Base-by-base conservation (phyloP, 352 stramenopile genomes). In the Thalassiosira livingstoniorum region DNA sequence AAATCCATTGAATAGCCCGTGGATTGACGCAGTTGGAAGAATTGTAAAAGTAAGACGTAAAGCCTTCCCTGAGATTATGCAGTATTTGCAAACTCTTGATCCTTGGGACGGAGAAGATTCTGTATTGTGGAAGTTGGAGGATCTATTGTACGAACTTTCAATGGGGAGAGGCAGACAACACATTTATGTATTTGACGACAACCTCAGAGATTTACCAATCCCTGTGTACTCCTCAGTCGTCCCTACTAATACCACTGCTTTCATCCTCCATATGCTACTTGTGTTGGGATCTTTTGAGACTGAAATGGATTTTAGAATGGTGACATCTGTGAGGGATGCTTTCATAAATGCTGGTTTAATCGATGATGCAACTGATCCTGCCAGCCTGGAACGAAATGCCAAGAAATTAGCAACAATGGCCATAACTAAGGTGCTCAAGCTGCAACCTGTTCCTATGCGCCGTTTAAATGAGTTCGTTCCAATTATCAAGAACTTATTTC, bases 1-100 rank as follows among this genome's bases (percentile, higher is more conserved):
- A 29, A 61, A 53, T 42, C 63, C 29, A 63, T 37, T 13, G 5
- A 29, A 63, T 32, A 63, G 34, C 55, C 25, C 55, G 23, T 39
- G 4, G 7, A 13, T 35, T 32, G 65, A 73, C 47, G 29, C 27
- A 53, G 25, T 63, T 25, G 69, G 69, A 21, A 67, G 39, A 39
- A 2, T 21, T 11, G 27, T 78, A 7, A 37, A 13, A 10, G 4
- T 78, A 4, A 25, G 54, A 13, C 47, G 32, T 13, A 63, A 57
- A 29, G 67, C 67, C 21, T 37, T 55, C n/a, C 25, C 15, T 29
- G 54, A 63, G 23, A 47, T 64, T 5, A 7, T 21, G 29, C 23
- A 37, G 29, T n/a, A 31, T 25, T 37, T 63, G 31, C 39, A 18
- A 47, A 18, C 39, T 18, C 15, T 47, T 15, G 7, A 15, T 15